These are phyloP conservation scores for Sclerotinia spermophila DNA, from an alignment of 2,329 filamentous ascomycete genomes.

Conservation along the genomic window DNA sequence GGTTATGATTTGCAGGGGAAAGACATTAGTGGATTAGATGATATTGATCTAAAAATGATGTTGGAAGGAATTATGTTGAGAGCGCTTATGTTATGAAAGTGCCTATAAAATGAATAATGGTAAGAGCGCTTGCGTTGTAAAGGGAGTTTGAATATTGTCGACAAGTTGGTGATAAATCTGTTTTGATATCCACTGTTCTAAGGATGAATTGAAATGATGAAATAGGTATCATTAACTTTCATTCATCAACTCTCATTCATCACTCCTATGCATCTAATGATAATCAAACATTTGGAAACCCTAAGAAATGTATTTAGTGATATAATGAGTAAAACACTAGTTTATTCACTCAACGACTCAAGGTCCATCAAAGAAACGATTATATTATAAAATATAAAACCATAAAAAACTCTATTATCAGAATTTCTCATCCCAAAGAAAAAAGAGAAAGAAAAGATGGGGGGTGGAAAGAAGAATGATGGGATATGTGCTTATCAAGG, in stretches of 20 bases:
- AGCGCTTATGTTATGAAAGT: neutral
- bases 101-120: neutral
- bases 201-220: neutral
- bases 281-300: neutral
- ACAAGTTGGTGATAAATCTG: neutral
- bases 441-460: neutral
- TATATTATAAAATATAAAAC: neutral
- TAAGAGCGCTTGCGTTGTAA: neutral
- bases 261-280: no score
- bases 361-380: neutral
- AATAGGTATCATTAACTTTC: neutral
- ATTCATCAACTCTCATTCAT: no score
- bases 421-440: neutral
- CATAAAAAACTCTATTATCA: neutral
- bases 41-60: no score
- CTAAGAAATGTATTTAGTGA: neutral
- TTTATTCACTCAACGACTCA: neutral
- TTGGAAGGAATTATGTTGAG: neutral
- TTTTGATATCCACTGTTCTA: neutral
- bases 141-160: neutral
- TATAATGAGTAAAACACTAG: neutral
- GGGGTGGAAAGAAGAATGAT: neutral
- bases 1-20: neutral
- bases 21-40: neutral
- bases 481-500: neutral